Base-by-base conservation (phyloP, 2,329 filamentous ascomycete genomes). In the Fusarium citri region DNA sequence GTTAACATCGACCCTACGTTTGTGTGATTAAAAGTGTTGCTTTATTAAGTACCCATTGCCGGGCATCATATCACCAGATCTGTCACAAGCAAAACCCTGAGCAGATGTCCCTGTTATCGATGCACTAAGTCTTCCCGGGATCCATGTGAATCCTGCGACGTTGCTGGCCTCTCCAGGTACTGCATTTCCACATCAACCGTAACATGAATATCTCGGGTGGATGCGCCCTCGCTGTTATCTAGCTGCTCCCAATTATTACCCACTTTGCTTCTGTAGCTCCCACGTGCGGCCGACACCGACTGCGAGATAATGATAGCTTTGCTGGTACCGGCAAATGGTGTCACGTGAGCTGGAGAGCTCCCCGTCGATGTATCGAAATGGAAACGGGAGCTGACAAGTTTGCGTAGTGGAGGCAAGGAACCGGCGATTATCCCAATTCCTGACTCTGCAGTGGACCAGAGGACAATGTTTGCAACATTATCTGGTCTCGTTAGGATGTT, bases 381-480 rank as follows among this genome's bases (percentile, higher is more conserved):
- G 3, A 64, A 65, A 1, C 9, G 49, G 9, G 28, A 57, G 31
- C 56, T 64, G 25, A 72, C 31, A 0, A 72, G 56, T 4, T 56
- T 61, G 9, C 59, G 50, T 0, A 72, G 42, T 4, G 69, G 51
- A 1, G 69, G 69, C 5, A 72, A 22, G 15, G 62, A 72, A 0
- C 66, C 53, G 3, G 69, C 69, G 3, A 59, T 45, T 0, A 72
- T 72, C 23, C 69, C 69, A 3, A 65, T 69, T 11, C 69, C 69
- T 2, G 66, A 72, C 37, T 72, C 69, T 1, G 72, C 12, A 3
- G 59, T 55, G 2, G 69, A 70, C 69, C 69, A 72, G 1, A 72
- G 18, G 3, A 59, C 42, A 2, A 65, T 68, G 7, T 67, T 49
- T 2, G 49, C 42, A 3, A 67, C 55, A 7, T 72, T 30, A 3